phyloP scores from a whole-genome alignment of 106 monocot genomes.

The Phalaenopsis aphrodite region DNA sequence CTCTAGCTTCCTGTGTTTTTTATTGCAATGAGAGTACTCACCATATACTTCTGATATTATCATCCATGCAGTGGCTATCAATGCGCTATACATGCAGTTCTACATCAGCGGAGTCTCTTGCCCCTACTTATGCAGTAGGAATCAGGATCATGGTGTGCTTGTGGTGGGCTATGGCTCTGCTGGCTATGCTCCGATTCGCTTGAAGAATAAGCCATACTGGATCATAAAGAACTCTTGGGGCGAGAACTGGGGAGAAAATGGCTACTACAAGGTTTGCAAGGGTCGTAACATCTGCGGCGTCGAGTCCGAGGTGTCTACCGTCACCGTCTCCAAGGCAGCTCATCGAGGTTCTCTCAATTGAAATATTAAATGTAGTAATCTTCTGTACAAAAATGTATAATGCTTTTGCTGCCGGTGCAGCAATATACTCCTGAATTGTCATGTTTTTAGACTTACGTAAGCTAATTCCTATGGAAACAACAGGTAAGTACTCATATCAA shows the following conservation, averaged over 20 bases:
- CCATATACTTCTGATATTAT: neutral
- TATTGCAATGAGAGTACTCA: too few relatives aligned
- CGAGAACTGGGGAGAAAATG: constrained; percentile 78
- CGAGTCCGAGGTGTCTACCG: constrained; percentile 86
- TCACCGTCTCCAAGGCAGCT: constrained; percentile 27
- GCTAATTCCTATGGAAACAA: too few relatives aligned
- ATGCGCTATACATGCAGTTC: constrained; percentile 81
- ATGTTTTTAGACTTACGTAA: too few relatives aligned
- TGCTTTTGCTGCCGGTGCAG: too few relatives aligned
- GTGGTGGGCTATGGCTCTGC: constrained; percentile 75
- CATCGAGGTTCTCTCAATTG: neutral
- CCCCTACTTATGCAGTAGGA: constrained; percentile 69
- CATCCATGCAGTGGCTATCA: constrained; percentile 76
- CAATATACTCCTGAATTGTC: too few relatives aligned
- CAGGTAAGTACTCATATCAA: too few relatives aligned
- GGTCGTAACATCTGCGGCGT: constrained; percentile 84
- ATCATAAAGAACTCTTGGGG: constrained; percentile 99
- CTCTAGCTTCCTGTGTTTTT: too few relatives aligned
- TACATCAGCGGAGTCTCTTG: constrained; percentile 88
- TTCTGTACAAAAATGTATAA: too few relatives aligned
- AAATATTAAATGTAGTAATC: too few relatives aligned
- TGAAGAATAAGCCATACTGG: constrained; percentile 89
- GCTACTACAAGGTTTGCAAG: constrained; percentile 89
- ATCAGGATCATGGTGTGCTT: constrained; percentile 80
- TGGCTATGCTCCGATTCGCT: constrained; percentile 70